phyloP scores from a whole-genome alignment of 768 basidiomycete genomes.

The Chalciporus sphaerocephalus region DNA sequence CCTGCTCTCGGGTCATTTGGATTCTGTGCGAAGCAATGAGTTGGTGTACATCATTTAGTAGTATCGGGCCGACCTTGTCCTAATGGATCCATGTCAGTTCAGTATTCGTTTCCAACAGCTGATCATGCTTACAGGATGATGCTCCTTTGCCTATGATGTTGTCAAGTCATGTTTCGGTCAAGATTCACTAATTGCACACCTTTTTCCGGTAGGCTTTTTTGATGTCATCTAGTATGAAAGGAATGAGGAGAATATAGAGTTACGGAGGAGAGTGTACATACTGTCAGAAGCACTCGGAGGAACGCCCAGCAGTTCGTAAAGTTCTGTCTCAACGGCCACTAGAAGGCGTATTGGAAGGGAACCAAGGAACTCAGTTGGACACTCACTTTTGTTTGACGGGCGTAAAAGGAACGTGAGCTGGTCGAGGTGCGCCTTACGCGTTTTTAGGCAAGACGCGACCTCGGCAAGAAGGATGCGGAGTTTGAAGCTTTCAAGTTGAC shows the following conservation, averaged over 20 bases:
- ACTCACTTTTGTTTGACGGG: constrained; percentile 26
- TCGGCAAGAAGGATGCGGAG: constrained; percentile 30
- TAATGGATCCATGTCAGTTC: constrained; percentile 24
- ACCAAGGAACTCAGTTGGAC: constrained; percentile 1
- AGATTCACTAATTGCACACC: constrained; percentile 41
- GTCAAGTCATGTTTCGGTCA: constrained; percentile 10
- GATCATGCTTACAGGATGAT: constrained; percentile 67
- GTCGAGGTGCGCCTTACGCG: constrained; percentile 13
- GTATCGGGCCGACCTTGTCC: constrained; percentile 57
- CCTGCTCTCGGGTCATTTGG: constrained; percentile 83
- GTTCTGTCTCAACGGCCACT: constrained; percentile 75
- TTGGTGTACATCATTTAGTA: not conserved
- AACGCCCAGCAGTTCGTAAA: constrained; percentile 85
- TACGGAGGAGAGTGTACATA: constrained; percentile 29
- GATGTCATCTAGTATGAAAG: constrained; percentile 59
- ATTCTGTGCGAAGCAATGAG: constrained; percentile 47
- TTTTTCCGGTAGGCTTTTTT: constrained; percentile 94
- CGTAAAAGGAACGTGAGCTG: constrained; percentile 1
- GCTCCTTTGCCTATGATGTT: constrained; percentile 68
- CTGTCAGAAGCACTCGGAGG: constrained; percentile 66
- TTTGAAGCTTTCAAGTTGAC: constrained; percentile 22
- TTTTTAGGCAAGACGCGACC: constrained; percentile 27
- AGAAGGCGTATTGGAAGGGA: constrained; percentile 3
- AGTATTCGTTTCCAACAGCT: constrained; percentile 1
- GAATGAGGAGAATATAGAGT: constrained; percentile 7